Conservation (phyloP, 2,329 filamentous ascomycete genomes). For the Fusarium palustre region DNA sequence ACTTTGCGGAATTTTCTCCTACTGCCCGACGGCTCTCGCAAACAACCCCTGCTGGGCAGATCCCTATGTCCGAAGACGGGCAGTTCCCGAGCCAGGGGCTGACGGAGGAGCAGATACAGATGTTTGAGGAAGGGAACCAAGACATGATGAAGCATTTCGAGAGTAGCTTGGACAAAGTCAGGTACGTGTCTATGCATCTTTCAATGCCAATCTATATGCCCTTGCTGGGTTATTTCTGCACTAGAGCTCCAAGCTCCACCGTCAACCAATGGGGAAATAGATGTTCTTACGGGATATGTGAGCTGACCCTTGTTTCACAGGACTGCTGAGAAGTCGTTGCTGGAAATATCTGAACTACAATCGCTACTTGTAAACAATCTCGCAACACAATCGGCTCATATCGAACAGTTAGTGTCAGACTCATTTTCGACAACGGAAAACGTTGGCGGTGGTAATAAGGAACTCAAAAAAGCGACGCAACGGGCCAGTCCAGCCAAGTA, state of each 20-base stretch:
- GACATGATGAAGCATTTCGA: conserved; percentile 94
- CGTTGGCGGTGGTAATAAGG: conserved; percentile 87
- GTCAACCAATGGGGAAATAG: conserved; percentile 11
- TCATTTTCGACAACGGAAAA: conserved; percentile 86
- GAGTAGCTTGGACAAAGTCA: conserved; percentile 92
- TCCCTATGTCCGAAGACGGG: conserved; percentile 40
- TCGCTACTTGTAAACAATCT: conserved; percentile 89
- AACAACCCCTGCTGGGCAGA: conserved; percentile 23
- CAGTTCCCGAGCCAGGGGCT: conserved; percentile 63
- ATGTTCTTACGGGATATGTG: conserved; percentile 5
- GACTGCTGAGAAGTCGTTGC: conserved; percentile 86
- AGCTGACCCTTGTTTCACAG: conserved; percentile 58
- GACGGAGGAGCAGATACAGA: conserved; percentile 86
- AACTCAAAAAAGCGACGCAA: conserved; percentile 85
- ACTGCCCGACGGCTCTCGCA: conserved; percentile 40
- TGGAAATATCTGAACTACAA: conserved; percentile 94
- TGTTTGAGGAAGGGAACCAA: conserved; percentile 94
- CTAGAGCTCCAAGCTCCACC: conserved; percentile 12
- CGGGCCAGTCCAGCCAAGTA: conserved; percentile 78
- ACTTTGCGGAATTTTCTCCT: conserved; percentile 51
- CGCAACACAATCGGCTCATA: conserved; percentile 85
- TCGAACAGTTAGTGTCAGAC: conserved; percentile 88
- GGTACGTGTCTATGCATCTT: conserved; percentile 66
- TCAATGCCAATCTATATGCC: conserved; percentile 9
- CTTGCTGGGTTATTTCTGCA: conserved; percentile 13